A percentile compares a stretch with the other conserved stretches of the same genome.
Conservation (phyloP, 129 eudicot species). For the Logfia minima region DNA sequence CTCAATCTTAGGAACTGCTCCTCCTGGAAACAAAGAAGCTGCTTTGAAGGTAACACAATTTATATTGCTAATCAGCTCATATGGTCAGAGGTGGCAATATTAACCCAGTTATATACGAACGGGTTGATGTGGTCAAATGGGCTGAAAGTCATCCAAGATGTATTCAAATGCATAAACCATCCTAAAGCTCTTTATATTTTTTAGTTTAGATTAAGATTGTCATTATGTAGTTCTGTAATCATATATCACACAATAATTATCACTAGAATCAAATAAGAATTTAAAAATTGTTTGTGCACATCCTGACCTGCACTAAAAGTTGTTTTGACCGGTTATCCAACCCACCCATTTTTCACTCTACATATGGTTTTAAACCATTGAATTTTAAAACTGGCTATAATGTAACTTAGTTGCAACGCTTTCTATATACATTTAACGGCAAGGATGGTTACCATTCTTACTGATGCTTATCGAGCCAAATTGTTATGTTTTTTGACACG, state of each 20-base stretch:
- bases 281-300: background rate
- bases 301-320: background rate
- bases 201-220: background rate
- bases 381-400: background rate
- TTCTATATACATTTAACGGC: background rate
- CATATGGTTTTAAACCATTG: background rate
- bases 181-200: background rate
- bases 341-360: background rate
- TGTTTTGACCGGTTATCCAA: background rate
- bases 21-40: slow-evolving; percentile 87
- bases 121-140: background rate
- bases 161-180: background rate
- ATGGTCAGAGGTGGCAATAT: background rate
- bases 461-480: background rate
- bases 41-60: slow-evolving; percentile 68
- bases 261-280: background rate
- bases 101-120: background rate
- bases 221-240: background rate
- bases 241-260: background rate
- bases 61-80: background rate
- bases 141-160: background rate
- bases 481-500: background rate
- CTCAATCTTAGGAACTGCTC: slow-evolving; percentile 72
- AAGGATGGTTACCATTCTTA: too few species aligned
- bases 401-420: background rate